Conservation (phyloP, 176 grass and related monocot genomes). For the Bothriochloa decipiens region DNA sequence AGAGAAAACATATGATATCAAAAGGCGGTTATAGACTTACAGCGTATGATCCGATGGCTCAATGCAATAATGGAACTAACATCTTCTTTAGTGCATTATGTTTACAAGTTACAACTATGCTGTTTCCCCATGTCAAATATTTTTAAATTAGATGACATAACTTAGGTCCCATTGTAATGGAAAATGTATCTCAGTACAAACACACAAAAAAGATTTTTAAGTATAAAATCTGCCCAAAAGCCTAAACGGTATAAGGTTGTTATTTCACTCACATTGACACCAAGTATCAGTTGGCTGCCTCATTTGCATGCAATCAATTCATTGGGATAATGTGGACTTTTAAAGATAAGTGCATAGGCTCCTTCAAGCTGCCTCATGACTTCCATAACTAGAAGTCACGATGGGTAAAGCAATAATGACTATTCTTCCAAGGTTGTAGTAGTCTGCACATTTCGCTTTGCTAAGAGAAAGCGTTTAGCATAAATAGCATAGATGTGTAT, state of each 20-base stretch:
- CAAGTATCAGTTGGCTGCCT: conserved; percentile 81
- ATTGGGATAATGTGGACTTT: conserved; percentile 92
- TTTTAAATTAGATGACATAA: background rate
- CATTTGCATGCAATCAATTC: conserved; percentile 88
- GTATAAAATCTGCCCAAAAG: conserved; percentile 1
- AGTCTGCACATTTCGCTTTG: conserved; percentile 8
- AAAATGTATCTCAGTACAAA: background rate
- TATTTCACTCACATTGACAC: conserved; percentile 77
- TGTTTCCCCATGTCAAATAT: background rate
- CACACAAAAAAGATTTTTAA: background rate
- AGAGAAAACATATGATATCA: background rate
- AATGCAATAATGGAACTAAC: background rate
- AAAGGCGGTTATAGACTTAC: background rate
- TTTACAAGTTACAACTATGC: background rate
- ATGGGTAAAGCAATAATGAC: background rate
- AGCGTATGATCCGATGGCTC: background rate
- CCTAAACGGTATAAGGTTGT: background rate
- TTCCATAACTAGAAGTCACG: conserved; percentile 42
- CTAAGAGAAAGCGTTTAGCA: background rate
- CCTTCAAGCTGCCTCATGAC: conserved; percentile 99
- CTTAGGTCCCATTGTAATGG: background rate
- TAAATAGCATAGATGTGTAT: conserved; percentile 9
- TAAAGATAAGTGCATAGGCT: conserved; percentile 94
- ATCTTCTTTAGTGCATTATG: background rate
- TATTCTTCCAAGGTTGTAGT: background rate